Base-by-base conservation (phyloP, 768 basidiomycete genomes). In the Vararia minispora region DNA sequence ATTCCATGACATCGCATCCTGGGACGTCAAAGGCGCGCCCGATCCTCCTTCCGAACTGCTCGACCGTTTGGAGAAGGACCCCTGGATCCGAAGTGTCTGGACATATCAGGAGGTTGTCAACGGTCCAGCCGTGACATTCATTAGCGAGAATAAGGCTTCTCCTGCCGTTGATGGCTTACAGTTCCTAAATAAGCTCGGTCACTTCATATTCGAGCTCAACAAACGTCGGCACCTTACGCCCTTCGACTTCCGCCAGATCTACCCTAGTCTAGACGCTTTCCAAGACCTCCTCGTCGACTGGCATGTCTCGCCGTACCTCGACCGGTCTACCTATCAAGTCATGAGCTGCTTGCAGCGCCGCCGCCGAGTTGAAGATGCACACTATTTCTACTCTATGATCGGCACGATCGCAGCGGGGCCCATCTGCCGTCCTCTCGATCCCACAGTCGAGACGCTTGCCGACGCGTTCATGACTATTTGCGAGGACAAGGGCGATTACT, bases 401-500 rank as follows among this genome's bases (percentile, higher is more conserved):
- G 47, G 43, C 9, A 41, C 43, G 6, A 33, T 52, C 24, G 44
- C 43, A 11, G 27, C 22, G 10, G n/a, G 18, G 17, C 49, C 45
- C 7, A 45, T 41, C 11, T 6, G 24, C 6, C 42, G 45, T 23
- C 34, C 42, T 18, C 39, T 42, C 9, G 14, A 44, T 21, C 41
- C 46, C 14, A 41, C 43, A 13, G 22, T 45, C 8, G 50, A 48
- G 35, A 35, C 31, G 6, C 39, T 47, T 16, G 34, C 47, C 12
- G 43, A 52, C 27, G 35, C 35, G 28, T 46, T 45, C 34, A 48
- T 48, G 44, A 35, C 36, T 22, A 14, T 42, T 4, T 47, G 42
- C 21, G 47, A 52, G 29, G 44, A 41, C 32, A 48, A 52, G 33
- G 43, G 47, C n/a, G 39, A 52, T 40, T 47, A 48, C 28, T 51